A percentile compares a stretch with the other conserved stretches of the same genome.
Evolutionary conservation across 345 rosid species (phyloP).

Genomic region (Arabidopsis suecica): DNA sequence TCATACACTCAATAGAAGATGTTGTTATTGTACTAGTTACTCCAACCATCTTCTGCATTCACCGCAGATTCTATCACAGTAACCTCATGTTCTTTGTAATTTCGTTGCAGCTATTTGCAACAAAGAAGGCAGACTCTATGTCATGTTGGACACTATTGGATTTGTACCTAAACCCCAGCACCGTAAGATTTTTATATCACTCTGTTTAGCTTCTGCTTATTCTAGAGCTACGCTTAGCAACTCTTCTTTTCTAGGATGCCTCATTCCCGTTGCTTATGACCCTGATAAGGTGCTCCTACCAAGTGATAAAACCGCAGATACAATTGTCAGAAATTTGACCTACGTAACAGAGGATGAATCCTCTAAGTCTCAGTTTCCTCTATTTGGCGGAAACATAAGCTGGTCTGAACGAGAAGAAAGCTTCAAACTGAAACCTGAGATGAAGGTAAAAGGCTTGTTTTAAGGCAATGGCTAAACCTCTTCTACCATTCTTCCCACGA

Average conservation of each 20-base stretch:
- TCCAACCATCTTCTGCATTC: neutral
- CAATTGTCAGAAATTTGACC: slow-evolving; percentile 59
- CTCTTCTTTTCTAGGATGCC: slow-evolving; percentile 64
- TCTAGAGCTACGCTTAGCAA: neutral
- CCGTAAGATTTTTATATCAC: slow-evolving; percentile 58
- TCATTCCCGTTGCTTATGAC: slow-evolving; percentile 66
- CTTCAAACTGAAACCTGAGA: slow-evolving; percentile 66
- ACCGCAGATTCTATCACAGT: neutral
- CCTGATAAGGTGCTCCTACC: slow-evolving; percentile 79
- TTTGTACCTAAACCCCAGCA: slow-evolving; percentile 71
- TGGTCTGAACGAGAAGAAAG: slow-evolving; percentile 86
- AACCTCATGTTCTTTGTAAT: neutral
- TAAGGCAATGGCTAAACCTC: neutral
- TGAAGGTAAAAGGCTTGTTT: slow-evolving; percentile 62
- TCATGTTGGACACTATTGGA: slow-evolving; percentile 72
- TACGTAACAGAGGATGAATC: slow-evolving; percentile 66
- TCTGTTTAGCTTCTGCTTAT: slow-evolving; percentile 10
- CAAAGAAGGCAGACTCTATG: slow-evolving; percentile 79
- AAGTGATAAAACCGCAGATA: slow-evolving; percentile 58
- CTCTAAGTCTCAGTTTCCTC: slow-evolving; percentile 57
- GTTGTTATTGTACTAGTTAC: too few species aligned
- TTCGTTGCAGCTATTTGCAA: slow-evolving; percentile 77
- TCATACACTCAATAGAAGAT: neutral
- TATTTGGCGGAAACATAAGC: slow-evolving; percentile 89
- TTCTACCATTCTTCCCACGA: neutral